Conservation (phyloP, 345 rosid species). For the Citrus australasica region DNA sequence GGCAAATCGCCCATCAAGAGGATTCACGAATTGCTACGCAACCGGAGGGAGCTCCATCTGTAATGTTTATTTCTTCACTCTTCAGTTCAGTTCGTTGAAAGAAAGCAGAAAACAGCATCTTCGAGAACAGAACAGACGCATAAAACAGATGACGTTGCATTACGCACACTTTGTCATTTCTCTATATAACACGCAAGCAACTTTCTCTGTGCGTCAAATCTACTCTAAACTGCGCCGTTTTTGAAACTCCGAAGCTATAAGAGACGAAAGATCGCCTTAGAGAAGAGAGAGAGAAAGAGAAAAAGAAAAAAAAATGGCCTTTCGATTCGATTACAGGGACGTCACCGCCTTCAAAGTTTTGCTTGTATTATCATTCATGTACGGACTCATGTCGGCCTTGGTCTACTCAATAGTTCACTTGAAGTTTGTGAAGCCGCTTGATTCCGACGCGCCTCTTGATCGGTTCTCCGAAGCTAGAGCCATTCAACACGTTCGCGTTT, state of each 20-base stretch:
- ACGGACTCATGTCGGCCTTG: slow-evolving; percentile 57
- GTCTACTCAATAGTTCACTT: slow-evolving; percentile 57
- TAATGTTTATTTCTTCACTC: background rate
- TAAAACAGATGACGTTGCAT: too few species aligned
- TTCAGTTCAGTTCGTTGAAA: background rate
- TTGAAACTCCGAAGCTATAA: too few species aligned
- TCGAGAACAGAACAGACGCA: background rate
- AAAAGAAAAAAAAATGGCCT: slow-evolving; percentile 42
- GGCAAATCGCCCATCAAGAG: background rate
- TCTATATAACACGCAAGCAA: background rate
- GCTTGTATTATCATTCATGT: slow-evolving; percentile 46
- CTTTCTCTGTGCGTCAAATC: too few species aligned
- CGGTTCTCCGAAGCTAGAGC: slow-evolving; percentile 97
- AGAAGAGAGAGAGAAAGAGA: too few species aligned
- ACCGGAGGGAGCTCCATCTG: background rate
- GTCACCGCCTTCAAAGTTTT: slow-evolving; percentile 63
- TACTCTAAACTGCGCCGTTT: background rate
- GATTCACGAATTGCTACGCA: background rate
- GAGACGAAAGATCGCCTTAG: background rate
- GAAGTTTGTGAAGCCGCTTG: slow-evolving; percentile 67
- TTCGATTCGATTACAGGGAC: slow-evolving; percentile 48
- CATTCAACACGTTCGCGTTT: slow-evolving; percentile 71
- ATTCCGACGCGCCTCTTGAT: slow-evolving; percentile 73
- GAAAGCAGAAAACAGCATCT: background rate
- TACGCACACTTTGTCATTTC: background rate